These are phyloP conservation scores for Aristolochia fimbriata DNA, from an alignment of 164 flowering plant genomes.

Conservation along the genomic window DNA sequence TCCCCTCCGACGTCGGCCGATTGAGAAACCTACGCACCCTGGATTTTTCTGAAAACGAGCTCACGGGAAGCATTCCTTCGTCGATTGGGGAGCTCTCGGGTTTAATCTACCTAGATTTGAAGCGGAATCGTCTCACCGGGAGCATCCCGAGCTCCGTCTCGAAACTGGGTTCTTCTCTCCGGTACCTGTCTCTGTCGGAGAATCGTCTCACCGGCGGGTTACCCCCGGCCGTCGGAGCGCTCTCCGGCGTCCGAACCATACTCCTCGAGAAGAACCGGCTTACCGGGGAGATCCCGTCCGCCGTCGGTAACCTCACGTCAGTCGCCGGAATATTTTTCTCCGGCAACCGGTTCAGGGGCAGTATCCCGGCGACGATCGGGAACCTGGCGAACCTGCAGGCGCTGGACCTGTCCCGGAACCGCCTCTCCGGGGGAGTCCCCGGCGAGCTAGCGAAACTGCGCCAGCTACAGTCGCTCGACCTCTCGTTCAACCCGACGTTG, in stretches of 20 bases:
- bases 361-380: slow-evolving; percentile 50
- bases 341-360: slow-evolving; percentile 41
- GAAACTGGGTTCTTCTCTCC: slow-evolving; percentile 24
- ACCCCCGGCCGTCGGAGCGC: slow-evolving; percentile 42
- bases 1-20: slow-evolving; percentile 40
- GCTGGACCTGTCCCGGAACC: slow-evolving; percentile 49
- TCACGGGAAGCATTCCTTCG: slow-evolving; percentile 40
- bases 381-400: slow-evolving; percentile 30
- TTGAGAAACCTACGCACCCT: slow-evolving; percentile 27
- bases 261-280: slow-evolving; percentile 46
- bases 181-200: slow-evolving; percentile 31
- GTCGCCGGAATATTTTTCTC: slow-evolving; percentile 40
- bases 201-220: slow-evolving; percentile 43
- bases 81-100: slow-evolving; percentile 36
- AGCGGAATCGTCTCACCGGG: slow-evolving; percentile 42
- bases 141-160: slow-evolving; percentile 38
- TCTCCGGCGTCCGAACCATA: slow-evolving; percentile 32
- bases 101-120: slow-evolving; percentile 25
- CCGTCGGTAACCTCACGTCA: slow-evolving; percentile 35
- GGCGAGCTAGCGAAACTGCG: slow-evolving; percentile 24
- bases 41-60: slow-evolving; percentile 40
- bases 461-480: slow-evolving; percentile 34
- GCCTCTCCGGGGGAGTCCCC: slow-evolving; percentile 44
- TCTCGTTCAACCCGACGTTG: slow-evolving; percentile 62
- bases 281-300: slow-evolving; percentile 37